Conservation (phyloP, 2,329 filamentous ascomycete genomes). For the Beauveria bassiana region DNA sequence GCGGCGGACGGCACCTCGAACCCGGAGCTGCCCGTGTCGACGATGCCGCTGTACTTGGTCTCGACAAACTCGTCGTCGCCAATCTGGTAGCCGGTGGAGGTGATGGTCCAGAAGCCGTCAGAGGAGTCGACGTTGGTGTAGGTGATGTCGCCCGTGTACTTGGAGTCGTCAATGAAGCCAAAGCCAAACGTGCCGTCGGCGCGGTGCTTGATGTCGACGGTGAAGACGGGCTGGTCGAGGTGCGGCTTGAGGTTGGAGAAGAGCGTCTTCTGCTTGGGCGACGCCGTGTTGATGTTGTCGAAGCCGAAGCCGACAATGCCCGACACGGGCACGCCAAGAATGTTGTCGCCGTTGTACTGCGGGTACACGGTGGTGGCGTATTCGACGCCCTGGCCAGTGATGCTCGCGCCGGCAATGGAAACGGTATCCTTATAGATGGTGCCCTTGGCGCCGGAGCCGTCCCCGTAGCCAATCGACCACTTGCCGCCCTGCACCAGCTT, state of each 20-base stretch:
- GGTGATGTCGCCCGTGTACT: constrained; percentile 54
- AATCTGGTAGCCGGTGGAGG: constrained; percentile 17
- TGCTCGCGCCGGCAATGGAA: constrained; percentile 34
- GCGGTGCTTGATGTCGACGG: constrained; percentile 55
- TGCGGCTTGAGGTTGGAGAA: constrained; percentile 25
- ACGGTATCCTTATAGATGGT: constrained; percentile 37
- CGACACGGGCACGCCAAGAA: constrained; percentile 26
- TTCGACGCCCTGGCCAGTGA: constrained; percentile 35
- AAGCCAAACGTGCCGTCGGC: constrained; percentile 64
- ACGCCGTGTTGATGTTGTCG: constrained; percentile 33
- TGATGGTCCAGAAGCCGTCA: constrained; percentile 54
- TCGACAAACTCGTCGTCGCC: constrained; percentile 22
- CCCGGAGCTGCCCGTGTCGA: constrained; percentile 55
- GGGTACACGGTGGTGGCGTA: constrained; percentile 32
- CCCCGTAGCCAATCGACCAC: constrained; percentile 38
- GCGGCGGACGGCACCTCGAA: constrained; percentile 45
- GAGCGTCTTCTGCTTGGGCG: constrained; percentile 36
- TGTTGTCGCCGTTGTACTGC: constrained; percentile 35
- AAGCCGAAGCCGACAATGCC: constrained; percentile 29
- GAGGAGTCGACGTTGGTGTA: constrained; percentile 55
- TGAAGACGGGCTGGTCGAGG: constrained; percentile 46
- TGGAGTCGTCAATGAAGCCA: constrained; percentile 56
- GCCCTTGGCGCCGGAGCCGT: constrained; percentile 35
- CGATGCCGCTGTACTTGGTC: constrained; percentile 37
- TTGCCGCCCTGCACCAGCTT: constrained; percentile 25